Evolutionary conservation across 768 basidiomycete genomes (phyloP).

Genomic region (Lactarius pseudohatsudake): DNA sequence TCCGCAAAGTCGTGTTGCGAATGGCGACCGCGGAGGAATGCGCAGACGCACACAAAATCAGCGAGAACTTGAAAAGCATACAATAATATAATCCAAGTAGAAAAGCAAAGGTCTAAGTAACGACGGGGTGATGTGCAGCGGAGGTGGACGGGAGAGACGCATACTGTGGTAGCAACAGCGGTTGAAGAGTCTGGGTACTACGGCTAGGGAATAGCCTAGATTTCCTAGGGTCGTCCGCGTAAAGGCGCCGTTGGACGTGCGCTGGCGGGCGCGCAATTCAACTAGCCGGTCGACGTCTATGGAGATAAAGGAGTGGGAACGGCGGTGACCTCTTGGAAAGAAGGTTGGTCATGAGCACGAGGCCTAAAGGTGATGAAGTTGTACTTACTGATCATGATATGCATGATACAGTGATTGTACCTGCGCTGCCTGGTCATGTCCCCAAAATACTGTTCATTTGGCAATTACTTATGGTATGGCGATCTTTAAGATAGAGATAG

Average conservation of each 20-base stretch:
- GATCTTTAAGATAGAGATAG: too few species aligned
- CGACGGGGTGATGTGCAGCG: not conserved
- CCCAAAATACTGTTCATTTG: too few species aligned
- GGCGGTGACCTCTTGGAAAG: conserved; percentile 36
- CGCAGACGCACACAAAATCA: conserved; percentile 53
- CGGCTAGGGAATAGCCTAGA: conserved; percentile 69
- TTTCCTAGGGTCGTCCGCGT: conserved; percentile 70
- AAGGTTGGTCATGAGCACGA: not conserved
- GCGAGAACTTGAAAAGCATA: conserved; percentile 68
- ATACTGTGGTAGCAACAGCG: conserved; percentile 67
- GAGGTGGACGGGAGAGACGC: conserved; percentile 31
- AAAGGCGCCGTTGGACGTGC: conserved; percentile 85
- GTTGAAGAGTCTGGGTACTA: conserved; percentile 79
- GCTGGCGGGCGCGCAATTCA: conserved; percentile 75
- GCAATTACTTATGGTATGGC: too few species aligned
- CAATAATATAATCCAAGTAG: conserved; percentile 51
- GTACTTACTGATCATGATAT: too few species aligned
- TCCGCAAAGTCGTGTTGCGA: conserved; percentile 81
- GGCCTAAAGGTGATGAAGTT: too few species aligned
- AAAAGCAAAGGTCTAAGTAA: conserved; percentile 6
- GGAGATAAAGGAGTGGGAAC: conserved; percentile 36
- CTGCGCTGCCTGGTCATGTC: too few species aligned
- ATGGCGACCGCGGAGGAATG: conserved; percentile 61
- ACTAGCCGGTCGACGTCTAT: conserved; percentile 43
- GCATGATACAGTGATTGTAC: too few species aligned